Evolutionary conservation across 352 stramenopile genomes (phyloP), one percentile per base, ranked within the genome.

Genomic region (Globisporangium nunn): DNA sequence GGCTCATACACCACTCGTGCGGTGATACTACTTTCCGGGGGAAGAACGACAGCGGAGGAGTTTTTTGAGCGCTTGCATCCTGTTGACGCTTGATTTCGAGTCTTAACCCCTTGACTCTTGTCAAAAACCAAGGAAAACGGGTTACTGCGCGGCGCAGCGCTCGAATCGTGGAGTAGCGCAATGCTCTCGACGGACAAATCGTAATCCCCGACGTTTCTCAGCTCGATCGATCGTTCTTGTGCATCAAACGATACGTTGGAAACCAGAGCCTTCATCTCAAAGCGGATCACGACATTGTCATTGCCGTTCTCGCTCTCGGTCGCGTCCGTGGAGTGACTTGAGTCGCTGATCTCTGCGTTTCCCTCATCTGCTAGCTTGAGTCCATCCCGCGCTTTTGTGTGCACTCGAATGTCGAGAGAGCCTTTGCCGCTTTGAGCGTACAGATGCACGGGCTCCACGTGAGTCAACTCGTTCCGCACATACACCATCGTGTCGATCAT

Each of bases 391-490:
- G 54, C 48, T 29, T 58, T 45, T 3, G 51, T 12, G 5, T 39
- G 12, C 12, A 60, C 30, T 10, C 40, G 59, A 12, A 85, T 8
- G 0, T 48, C 49, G 8, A 88, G 49, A 2, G 54, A 57, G 4
- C 75, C 78, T 59, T 71, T 64, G 1, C 73, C 79, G 59, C 74
- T 85, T 2, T 47, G 55, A 6, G 72, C 79, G 30, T 61, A 17
- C 18, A 89, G 45, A 2, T 35, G 28, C 6, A 87, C 45, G 12
- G 67, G 56, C 50, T 89, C 79, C 29, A 89, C 75, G 52, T 89
- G 79, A 2, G 79, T 81, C n/a, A 89, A 67, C 43, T 77, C 61
- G 48, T 85, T 87, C 30, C 79, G 79, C 11, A 89, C 66, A 56
- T 72, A 89, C 4, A 87, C 40, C 30, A 33, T 64, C 0, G 63